These are phyloP conservation scores for Eucalyptus regnans DNA, from an alignment of 345 rosid species.

Conservation along the genomic window DNA sequence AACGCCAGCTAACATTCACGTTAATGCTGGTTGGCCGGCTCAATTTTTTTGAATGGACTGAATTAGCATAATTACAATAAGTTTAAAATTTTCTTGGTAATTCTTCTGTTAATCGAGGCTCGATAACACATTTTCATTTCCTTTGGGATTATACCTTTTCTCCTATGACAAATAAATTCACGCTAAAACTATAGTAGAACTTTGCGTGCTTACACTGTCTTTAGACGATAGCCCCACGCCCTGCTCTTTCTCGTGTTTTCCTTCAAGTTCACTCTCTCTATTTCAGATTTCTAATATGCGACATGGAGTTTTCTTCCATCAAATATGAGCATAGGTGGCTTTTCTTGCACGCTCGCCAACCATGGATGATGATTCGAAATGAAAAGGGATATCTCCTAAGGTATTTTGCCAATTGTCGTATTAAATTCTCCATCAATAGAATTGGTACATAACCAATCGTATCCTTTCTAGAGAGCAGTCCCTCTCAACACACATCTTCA, in stretches of 20 bases:
- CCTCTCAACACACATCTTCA: neutral
- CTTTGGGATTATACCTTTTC: neutral
- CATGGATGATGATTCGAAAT: neutral
- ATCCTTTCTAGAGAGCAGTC: neutral
- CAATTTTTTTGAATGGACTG: accelerated
- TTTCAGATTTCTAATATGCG: accelerated
- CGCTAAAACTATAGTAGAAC: neutral
- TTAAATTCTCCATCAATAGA: neutral
- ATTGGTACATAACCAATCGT: neutral
- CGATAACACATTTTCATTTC: neutral
- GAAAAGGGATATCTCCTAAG: neutral
- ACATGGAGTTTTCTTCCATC: neutral
- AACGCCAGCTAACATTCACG: accelerated
- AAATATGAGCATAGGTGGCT: neutral
- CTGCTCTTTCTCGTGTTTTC: neutral
- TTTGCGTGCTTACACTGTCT: neutral
- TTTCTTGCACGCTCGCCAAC: neutral
- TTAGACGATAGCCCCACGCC: neutral
- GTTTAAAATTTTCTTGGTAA: accelerated
- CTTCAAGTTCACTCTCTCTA: neutral
- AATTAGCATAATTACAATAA: too few relatives aligned
- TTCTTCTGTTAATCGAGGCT: neutral
- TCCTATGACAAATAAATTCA: accelerated
- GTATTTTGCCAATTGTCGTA: neutral
- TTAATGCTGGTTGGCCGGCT: too few relatives aligned